Conservation (phyloP, 2,329 filamentous ascomycete genomes). For the Verticillium dahliae region DNA sequence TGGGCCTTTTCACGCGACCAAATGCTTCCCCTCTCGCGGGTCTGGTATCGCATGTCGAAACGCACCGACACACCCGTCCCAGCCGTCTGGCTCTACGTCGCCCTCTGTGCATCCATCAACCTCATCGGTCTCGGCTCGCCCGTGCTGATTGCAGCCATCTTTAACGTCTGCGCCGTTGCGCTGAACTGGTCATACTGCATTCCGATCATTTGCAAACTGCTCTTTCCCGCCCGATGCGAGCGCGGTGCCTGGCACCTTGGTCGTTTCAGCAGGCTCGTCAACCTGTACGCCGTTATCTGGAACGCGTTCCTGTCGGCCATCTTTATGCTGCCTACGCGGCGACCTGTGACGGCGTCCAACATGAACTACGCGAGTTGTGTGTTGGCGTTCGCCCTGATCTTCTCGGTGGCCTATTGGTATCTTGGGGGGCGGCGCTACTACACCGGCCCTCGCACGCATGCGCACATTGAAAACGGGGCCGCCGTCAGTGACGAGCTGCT, state of each 20-base stretch:
- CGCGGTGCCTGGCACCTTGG: constrained; percentile 47
- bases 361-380: constrained; percentile 53
- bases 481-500: constrained; percentile 14
- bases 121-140: constrained; percentile 51
- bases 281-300: constrained; percentile 43
- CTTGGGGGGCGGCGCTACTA: constrained; percentile 37
- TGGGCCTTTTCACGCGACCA: constrained; percentile 49
- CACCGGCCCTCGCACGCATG: constrained; percentile 32
- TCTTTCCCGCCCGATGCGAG: constrained; percentile 36
- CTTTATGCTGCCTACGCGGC: constrained; percentile 43
- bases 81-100: constrained; percentile 48
- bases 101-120: constrained; percentile 50
- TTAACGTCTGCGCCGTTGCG: constrained; percentile 48
- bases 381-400: constrained; percentile 34
- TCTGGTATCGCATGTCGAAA: constrained; percentile 43
- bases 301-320: constrained; percentile 46
- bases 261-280: constrained; percentile 30
- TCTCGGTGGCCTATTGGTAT: constrained; percentile 38
- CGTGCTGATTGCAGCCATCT: constrained; percentile 44
- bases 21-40: constrained; percentile 35
- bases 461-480: constrained; percentile 17
- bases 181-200: constrained; percentile 51
- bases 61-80: constrained; percentile 43
- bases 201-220: constrained; percentile 46
- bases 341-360: constrained; percentile 37